Evolutionary conservation across 768 basidiomycete genomes (phyloP).

Genomic region (Trametes sanguinea): DNA sequence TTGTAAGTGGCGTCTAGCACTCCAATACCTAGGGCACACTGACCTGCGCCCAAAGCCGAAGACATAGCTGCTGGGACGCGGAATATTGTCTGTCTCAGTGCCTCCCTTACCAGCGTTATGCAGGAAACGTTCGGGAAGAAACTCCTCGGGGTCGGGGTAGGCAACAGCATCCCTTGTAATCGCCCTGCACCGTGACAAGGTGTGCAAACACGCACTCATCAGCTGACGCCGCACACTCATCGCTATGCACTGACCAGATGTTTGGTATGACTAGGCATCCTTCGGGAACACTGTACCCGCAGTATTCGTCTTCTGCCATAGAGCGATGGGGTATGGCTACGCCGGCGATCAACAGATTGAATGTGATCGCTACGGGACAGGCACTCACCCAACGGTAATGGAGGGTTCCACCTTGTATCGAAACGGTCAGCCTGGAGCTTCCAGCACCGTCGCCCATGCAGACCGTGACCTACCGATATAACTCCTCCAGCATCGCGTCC

Average conservation of each 20-base stretch:
- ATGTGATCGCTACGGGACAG: not conserved
- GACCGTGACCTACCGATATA: slow-evolving; percentile 17
- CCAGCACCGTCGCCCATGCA: too few species aligned
- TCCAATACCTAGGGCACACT: not conserved
- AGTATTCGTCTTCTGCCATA: slow-evolving; percentile 29
- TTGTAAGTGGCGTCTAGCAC: too few species aligned
- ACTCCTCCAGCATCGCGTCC: slow-evolving; percentile 41
- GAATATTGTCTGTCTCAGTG: slow-evolving; percentile 43
- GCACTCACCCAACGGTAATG: slow-evolving; percentile 12
- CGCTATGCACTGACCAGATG: slow-evolving; percentile 12
- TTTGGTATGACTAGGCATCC: slow-evolving; percentile 28
- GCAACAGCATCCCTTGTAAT: slow-evolving; percentile 25
- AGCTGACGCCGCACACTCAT: too few species aligned
- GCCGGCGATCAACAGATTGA: not conserved
- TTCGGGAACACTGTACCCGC: slow-evolving; percentile 30
- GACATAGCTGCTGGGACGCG: slow-evolving; percentile 14
- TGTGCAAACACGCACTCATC: too few species aligned
- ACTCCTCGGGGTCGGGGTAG: slow-evolving; percentile 47
- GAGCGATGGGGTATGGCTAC: slow-evolving; percentile 26
- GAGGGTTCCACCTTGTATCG: slow-evolving; percentile 7
- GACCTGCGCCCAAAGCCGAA: slow-evolving; percentile 26
- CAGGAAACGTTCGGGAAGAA: slow-evolving; percentile 46
- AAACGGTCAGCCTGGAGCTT: too few species aligned
- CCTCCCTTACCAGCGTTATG: not conserved
- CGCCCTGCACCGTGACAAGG: slow-evolving; percentile 19